Evolutionary conservation across 345 rosid species (phyloP).

Genomic region (Murraya paniculata): DNA sequence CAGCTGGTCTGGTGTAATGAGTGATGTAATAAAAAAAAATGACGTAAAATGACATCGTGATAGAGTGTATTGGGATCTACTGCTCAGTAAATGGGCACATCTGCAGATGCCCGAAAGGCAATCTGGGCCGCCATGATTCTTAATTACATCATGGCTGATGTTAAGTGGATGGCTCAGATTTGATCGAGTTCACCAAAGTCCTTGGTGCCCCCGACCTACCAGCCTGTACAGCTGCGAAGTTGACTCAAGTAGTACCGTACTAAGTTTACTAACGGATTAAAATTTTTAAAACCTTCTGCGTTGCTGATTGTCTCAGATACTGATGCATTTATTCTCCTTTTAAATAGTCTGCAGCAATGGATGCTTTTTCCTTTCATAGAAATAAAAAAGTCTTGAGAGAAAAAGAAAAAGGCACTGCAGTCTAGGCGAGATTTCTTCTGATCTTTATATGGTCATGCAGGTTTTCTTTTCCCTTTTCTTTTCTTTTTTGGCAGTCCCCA

Average conservation of each 20-base stretch:
- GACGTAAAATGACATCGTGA: background rate
- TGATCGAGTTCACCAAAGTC: background rate
- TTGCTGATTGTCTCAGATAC: slow-evolving; percentile 24
- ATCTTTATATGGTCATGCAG: slow-evolving; percentile 13
- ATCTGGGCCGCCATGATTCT: slow-evolving; percentile 22
- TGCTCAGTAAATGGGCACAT: slow-evolving; percentile 11
- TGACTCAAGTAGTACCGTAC: slow-evolving; percentile 20
- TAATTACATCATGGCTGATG: slow-evolving; percentile 14
- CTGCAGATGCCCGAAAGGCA: slow-evolving; percentile 10
- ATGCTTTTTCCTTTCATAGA: slow-evolving; percentile 22
- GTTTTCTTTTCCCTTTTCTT: background rate
- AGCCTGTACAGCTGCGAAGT: slow-evolving; percentile 24
- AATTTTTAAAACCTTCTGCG: slow-evolving; percentile 15
- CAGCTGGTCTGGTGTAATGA: background rate
- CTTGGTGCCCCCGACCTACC: slow-evolving; percentile 24
- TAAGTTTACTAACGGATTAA: slow-evolving; percentile 26
- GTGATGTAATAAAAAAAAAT: background rate
- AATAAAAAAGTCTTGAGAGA: slow-evolving; percentile 10
- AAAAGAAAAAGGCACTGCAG: slow-evolving; percentile 27
- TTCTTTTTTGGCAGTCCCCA: slow-evolving; percentile 1
- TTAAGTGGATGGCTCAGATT: slow-evolving; percentile 28
- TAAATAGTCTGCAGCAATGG: slow-evolving; percentile 23
- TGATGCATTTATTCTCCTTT: slow-evolving; percentile 13
- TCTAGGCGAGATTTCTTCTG: slow-evolving; percentile 30
- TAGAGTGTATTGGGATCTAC: slow-evolving; percentile 6